Evolutionary conservation across 768 basidiomycete genomes (phyloP).

Genomic region (Naematelia encephala): DNA sequence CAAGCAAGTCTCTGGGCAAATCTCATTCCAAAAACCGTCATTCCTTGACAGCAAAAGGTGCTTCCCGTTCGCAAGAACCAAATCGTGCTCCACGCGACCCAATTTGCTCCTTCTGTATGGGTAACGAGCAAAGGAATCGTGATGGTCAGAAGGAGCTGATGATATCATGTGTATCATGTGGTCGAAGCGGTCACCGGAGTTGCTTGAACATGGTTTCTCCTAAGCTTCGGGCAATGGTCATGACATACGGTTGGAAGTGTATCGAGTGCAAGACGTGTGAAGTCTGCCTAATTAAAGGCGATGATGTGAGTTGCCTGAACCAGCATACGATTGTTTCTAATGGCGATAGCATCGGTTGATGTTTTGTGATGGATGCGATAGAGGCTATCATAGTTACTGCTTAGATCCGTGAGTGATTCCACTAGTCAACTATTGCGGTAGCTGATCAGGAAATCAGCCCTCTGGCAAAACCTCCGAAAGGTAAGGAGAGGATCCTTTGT

Average conservation of each 20-base stretch:
- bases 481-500: constrained; percentile 50
- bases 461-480: constrained; percentile 66
- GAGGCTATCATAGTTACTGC: constrained; percentile 53
- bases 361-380: constrained; percentile 91
- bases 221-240: constrained; percentile 59
- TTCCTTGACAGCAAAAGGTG: constrained; percentile 2
- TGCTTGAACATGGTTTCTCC: constrained; percentile 65
- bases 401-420: constrained; percentile 34
- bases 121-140: constrained; percentile 63
- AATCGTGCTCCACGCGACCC: neutral
- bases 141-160: constrained; percentile 62
- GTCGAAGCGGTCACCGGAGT: constrained; percentile 85
- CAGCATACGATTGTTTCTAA: constrained; percentile 48
- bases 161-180: constrained; percentile 77
- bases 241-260: constrained; percentile 79
- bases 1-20: constrained; percentile 1
- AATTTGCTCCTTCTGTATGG: constrained; percentile 72
- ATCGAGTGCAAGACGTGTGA: constrained; percentile 90
- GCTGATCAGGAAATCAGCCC: constrained; percentile 65
- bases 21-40: neutral
- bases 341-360: constrained; percentile 57
- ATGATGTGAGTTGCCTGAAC: constrained; percentile 65
- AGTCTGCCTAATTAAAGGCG: constrained; percentile 75
- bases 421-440: constrained; percentile 60
- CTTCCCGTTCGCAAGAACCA: neutral